Evolutionary conservation across 306 rosid species (phyloP).

Genomic region (Casuarina cunninghamiana): DNA sequence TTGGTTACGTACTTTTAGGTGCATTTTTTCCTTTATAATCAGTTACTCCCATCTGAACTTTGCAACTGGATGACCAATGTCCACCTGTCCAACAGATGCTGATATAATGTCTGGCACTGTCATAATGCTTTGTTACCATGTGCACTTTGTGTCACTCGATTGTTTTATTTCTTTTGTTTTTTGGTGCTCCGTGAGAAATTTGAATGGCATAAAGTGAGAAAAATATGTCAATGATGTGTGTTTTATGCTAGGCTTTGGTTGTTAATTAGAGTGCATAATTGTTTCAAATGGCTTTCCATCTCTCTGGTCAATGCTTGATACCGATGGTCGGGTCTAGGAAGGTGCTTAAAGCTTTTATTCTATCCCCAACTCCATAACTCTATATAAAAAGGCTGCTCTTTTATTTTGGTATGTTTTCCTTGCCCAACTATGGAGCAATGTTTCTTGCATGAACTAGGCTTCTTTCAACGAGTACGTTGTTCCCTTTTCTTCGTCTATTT

Average conservation of each 20-base stretch:
- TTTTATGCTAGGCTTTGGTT: neutral
- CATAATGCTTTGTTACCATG: neutral
- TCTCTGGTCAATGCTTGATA: neutral
- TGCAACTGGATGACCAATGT: neutral
- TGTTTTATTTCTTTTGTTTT: neutral
- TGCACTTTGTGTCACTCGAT: neutral
- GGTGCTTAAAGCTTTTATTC: neutral
- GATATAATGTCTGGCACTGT: neutral
- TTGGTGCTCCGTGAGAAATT: neutral
- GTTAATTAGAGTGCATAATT: neutral
- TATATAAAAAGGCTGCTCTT: neutral
- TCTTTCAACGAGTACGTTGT: neutral
- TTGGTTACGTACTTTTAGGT: neutral
- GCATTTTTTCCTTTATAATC: neutral
- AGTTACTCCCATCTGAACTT: neutral
- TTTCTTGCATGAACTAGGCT: neutral
- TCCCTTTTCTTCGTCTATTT: neutral
- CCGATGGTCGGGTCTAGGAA: neutral
- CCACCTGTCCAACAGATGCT: neutral
- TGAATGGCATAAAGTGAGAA: neutral
- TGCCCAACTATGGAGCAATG: neutral
- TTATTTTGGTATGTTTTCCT: neutral
- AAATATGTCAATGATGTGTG: neutral
- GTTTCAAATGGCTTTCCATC: neutral
- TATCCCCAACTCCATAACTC: neutral